Conservation (phyloP, 192 early-diverging fungal genomes). For the Gaertneriomyces semiglobifer region DNA sequence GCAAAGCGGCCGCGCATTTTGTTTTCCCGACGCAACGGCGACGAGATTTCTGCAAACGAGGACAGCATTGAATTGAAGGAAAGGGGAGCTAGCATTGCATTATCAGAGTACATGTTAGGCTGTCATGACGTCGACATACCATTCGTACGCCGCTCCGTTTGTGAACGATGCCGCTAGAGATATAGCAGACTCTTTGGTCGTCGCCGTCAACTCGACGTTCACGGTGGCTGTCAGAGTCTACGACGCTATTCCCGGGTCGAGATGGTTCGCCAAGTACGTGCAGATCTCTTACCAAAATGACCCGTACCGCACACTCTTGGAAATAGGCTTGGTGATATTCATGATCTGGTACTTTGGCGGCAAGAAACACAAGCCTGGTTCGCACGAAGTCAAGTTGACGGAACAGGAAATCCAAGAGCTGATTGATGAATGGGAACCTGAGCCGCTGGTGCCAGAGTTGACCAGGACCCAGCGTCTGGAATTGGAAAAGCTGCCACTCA, state of each 20-base stretch:
- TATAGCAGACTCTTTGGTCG: constrained; percentile 38
- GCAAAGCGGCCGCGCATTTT: too few species aligned
- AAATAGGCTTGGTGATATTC: constrained; percentile 78
- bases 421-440: constrained; percentile 92
- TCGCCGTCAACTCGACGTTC: constrained; percentile 50
- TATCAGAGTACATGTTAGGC: background rate
- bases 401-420: constrained; percentile 93
- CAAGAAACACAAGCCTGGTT: constrained; percentile 73
- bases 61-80: too few species aligned
- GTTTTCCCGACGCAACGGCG: too few species aligned
- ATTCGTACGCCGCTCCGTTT: constrained; percentile 23
- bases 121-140: background rate
- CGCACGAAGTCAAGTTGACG: constrained; percentile 65
- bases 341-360: constrained; percentile 85
- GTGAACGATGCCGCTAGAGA: constrained; percentile 44
- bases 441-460: constrained; percentile 80
- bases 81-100: too few species aligned
- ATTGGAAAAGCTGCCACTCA: constrained; percentile 73
- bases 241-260: constrained; percentile 64
- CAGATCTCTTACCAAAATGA: constrained; percentile 92
- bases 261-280: constrained; percentile 75
- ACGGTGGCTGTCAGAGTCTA: constrained; percentile 43
- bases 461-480: constrained; percentile 61
- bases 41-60: too few species aligned
- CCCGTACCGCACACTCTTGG: constrained; percentile 81